Evolutionary conservation across 129 eudicot species (phyloP).

Genomic region (Pittosporum tobira): DNA sequence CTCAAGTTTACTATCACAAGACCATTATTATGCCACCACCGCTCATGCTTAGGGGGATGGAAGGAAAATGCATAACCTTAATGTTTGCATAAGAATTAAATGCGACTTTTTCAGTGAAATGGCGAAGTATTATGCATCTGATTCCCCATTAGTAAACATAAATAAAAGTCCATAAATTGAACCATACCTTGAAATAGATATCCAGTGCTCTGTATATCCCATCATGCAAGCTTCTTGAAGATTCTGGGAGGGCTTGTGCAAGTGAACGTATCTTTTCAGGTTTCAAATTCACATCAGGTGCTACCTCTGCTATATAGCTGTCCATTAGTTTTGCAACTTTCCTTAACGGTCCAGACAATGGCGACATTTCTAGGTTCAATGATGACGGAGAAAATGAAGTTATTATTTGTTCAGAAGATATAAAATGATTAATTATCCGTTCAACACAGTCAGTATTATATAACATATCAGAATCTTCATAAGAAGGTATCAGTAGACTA

Average conservation of each 20-base stretch:
- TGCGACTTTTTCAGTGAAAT: too few relatives aligned
- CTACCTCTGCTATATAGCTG: constrained; percentile 81
- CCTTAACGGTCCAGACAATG: constrained; percentile 49
- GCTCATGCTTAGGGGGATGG: too few relatives aligned
- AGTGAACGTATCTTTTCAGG: constrained; percentile 60
- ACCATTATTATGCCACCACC: too few relatives aligned
- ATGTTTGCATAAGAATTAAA: too few relatives aligned
- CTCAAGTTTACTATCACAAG: too few relatives aligned
- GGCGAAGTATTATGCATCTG: background rate
- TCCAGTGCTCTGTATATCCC: constrained; percentile 88
- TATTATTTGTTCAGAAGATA: constrained; percentile 31
- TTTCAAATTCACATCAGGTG: constrained; percentile 83
- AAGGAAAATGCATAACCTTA: too few relatives aligned
- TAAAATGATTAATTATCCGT: constrained; percentile 61
- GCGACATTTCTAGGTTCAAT: constrained; percentile 39
- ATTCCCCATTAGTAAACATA: background rate
- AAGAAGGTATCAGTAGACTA: constrained; percentile 71
- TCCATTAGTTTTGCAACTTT: constrained; percentile 82
- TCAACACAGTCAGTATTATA: constrained; percentile 76
- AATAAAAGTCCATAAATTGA: background rate
- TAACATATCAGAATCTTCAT: constrained; percentile 70
- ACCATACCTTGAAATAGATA: constrained; percentile 71
- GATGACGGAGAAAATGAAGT: constrained; percentile 48
- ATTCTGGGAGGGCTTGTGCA: constrained; percentile 83
- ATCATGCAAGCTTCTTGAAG: constrained; percentile 78